These are phyloP conservation scores for Elasticomyces elasticus DNA, from an alignment of 495 filamentous ascomycete genomes.

Conservation along the genomic window DNA sequence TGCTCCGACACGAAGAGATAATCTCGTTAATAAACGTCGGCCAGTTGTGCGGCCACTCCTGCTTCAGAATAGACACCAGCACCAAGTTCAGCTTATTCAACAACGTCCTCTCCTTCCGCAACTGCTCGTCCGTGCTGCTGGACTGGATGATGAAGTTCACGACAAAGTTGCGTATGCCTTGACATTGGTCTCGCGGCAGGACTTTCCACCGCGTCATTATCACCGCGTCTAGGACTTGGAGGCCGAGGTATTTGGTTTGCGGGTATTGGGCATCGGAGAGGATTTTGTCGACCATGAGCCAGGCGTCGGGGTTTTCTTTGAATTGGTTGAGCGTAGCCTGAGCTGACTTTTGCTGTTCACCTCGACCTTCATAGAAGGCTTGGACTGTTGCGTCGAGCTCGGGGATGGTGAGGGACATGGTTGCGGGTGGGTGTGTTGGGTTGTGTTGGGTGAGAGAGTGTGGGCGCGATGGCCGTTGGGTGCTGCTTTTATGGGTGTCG, in stretches of 20 bases:
- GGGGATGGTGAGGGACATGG: constrained; percentile 63
- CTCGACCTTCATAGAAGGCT: constrained; percentile 92
- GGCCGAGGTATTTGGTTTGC: constrained; percentile 92
- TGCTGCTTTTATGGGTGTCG: too few relatives aligned
- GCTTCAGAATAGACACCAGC: constrained; percentile 92
- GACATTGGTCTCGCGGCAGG: constrained; percentile 84
- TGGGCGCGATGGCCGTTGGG: constrained; percentile 3
- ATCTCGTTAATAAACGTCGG: constrained; percentile 99
- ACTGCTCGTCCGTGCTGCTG: constrained; percentile 76
- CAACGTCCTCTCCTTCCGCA: constrained; percentile 70
- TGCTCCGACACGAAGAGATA: constrained; percentile 86
- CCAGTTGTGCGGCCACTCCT: constrained; percentile 99
- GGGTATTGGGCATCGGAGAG: constrained; percentile 79
- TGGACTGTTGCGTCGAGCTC: constrained; percentile 94
- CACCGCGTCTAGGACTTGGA: constrained; percentile 95
- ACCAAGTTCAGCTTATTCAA: constrained; percentile 97
- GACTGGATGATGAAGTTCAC: constrained; percentile 94
- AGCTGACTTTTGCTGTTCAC: constrained; percentile 95
- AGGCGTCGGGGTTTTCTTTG: constrained; percentile 96
- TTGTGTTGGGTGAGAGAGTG: not conserved
- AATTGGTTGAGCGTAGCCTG: constrained; percentile 96
- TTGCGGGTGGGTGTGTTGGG: constrained; percentile 14
- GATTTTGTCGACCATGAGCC: constrained; percentile 93
- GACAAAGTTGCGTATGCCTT: constrained; percentile 97
- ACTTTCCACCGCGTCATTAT: constrained; percentile 99